Percentiles rank a stretch among this genome's conserved stretches.
Conservation (phyloP, 768 basidiomycete species). For the Boletus coccyginus region DNA sequence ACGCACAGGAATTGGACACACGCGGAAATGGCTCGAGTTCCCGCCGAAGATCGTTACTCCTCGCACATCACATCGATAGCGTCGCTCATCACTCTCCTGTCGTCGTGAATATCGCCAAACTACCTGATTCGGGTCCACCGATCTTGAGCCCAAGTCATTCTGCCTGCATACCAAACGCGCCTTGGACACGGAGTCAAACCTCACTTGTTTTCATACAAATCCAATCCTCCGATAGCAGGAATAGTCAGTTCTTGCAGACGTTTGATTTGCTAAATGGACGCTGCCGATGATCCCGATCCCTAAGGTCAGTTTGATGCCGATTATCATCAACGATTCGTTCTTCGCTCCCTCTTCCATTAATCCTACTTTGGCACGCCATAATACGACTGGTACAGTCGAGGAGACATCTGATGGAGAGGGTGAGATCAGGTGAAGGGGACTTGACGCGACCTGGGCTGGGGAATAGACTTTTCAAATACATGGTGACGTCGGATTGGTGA, state of each 20-base stretch:
- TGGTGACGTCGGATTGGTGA: neutral
- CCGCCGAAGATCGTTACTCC: too few species aligned
- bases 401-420: neutral
- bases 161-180: too few species aligned
- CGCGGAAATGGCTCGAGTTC: too few species aligned
- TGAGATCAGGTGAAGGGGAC: neutral
- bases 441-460: neutral
- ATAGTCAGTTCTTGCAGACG: neutral
- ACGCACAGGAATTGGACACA: too few species aligned
- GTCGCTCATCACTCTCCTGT: too few species aligned
- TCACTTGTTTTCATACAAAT: neutral
- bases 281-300: too few species aligned
- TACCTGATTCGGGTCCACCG: too few species aligned
- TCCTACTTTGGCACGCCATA: neutral
- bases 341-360: neutral
- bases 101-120: too few species aligned
- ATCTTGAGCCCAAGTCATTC: too few species aligned
- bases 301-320: neutral
- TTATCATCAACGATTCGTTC: neutral
- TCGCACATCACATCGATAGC: too few species aligned
- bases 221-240: neutral
- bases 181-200: neutral
- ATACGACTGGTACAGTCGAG: neutral
- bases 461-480: too few species aligned
- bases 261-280: neutral